Percentiles rank a stretch among this genome's conserved stretches.
These are phyloP conservation scores for Candida easanensis DNA, from an alignment of 805 yeast genomes.

Conservation along the genomic window DNA sequence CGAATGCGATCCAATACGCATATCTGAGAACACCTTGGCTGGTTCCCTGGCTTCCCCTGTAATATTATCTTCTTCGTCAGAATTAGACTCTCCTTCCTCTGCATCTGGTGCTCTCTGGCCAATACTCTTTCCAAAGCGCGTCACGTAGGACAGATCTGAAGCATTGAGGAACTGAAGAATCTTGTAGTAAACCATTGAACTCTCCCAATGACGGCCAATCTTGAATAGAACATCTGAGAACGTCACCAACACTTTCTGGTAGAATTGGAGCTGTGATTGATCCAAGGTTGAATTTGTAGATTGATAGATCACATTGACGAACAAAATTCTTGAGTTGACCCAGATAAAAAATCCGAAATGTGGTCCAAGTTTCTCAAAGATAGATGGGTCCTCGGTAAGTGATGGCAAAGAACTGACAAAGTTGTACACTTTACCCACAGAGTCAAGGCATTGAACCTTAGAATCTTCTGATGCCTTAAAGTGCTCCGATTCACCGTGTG, in stretches of 20 bases:
- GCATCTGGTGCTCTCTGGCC: slow-evolving; percentile 20
- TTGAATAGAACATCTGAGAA: slow-evolving; percentile 20
- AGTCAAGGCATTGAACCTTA: slow-evolving; percentile 21
- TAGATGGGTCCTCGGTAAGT: slow-evolving; percentile 11
- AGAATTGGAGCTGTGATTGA: slow-evolving; percentile 3
- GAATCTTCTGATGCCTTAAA: slow-evolving; percentile 24
- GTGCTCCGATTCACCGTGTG: slow-evolving; percentile 23
- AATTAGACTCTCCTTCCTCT: slow-evolving; percentile 18
- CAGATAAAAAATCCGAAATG: slow-evolving; percentile 32
- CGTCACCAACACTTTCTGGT: slow-evolving; percentile 14
- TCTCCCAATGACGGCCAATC: slow-evolving; percentile 30
- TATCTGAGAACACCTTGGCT: slow-evolving; percentile 35
- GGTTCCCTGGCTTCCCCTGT: slow-evolving; percentile 31
- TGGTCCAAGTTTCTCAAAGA: slow-evolving; percentile 29
- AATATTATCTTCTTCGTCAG: slow-evolving; percentile 25
- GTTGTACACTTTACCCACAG: slow-evolving; percentile 18
- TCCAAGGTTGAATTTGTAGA: slow-evolving; percentile 10
- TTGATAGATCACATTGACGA: slow-evolving; percentile 27
- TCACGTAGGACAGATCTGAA: slow-evolving; percentile 24
- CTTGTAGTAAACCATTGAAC: slow-evolving; percentile 28
- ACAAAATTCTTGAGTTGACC: slow-evolving; percentile 32
- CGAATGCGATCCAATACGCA: slow-evolving; percentile 32
- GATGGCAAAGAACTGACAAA: slow-evolving; percentile 16
- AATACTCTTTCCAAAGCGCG: slow-evolving; percentile 1
- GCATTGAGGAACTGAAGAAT: slow-evolving; percentile 27